phyloP scores from a whole-genome alignment of 768 basidiomycete species.

The Pluteus cervinus region DNA sequence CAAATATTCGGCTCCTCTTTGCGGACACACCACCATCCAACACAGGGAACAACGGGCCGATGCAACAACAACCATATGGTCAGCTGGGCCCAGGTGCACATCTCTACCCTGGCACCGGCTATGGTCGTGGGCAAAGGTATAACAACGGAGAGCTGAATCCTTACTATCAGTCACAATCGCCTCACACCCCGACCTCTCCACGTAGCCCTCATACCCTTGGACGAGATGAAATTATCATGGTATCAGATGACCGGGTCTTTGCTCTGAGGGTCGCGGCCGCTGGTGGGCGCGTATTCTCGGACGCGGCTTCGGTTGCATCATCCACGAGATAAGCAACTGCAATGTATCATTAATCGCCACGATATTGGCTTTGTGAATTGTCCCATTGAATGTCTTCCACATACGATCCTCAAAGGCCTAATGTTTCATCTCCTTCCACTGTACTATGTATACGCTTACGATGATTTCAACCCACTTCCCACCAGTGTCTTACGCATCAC shows the following conservation, averaged over 20 bases:
- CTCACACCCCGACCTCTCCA: slow-evolving; percentile 38
- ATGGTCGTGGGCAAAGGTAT: not conserved
- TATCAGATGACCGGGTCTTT: slow-evolving; percentile 83
- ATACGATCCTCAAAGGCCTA: too few species aligned
- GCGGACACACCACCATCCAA: slow-evolving; percentile 89
- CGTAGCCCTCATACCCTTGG: slow-evolving; percentile 45
- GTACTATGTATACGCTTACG: too few species aligned
- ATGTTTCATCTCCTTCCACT: too few species aligned
- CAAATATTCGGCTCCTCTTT: slow-evolving; percentile 84
- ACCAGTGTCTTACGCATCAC: slow-evolving; percentile 1
- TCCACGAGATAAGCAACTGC: slow-evolving; percentile 26
- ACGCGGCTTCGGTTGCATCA: slow-evolving; percentile 39
- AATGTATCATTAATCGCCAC: too few species aligned
- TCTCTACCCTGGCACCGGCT: not conserved
- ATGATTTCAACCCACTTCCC: too few species aligned
- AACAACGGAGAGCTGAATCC: slow-evolving; percentile 10
- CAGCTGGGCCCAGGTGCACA: slow-evolving; percentile 4
- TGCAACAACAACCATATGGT: slow-evolving; percentile 22
- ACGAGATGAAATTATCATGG: slow-evolving; percentile 83
- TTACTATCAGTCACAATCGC: slow-evolving; percentile 21
- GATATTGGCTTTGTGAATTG: too few species aligned
- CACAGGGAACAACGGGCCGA: slow-evolving; percentile 38
- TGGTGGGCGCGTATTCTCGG: slow-evolving; percentile 32
- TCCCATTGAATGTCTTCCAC: too few species aligned
- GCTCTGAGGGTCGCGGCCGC: slow-evolving; percentile 50